Evolutionary conservation across 805 yeast genomes (phyloP).

Genomic region (Saccharomycopsis fibuligera): DNA sequence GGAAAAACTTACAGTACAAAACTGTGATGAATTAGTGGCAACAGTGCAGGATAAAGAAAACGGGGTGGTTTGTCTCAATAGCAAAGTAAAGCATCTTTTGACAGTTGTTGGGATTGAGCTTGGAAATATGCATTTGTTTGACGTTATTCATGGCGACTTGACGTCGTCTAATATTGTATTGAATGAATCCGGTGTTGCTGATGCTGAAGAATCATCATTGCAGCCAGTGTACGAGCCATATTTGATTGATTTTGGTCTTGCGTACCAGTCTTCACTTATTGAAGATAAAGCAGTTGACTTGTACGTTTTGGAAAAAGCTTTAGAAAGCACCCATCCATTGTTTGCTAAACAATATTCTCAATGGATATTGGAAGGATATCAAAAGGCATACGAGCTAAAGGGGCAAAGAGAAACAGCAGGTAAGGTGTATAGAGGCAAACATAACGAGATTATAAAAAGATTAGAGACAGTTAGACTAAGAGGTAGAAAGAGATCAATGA

Average conservation of each 20-base stretch:
- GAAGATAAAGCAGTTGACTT: conserved; percentile 98
- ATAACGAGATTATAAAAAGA: conserved; percentile 51
- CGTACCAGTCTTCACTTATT: conserved; percentile 63
- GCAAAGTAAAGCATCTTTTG: conserved; percentile 39
- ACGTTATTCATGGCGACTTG: conserved; percentile 88
- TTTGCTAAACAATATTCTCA: conserved; percentile 55
- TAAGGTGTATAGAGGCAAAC: conserved; percentile 31
- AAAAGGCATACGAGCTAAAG: conserved; percentile 24
- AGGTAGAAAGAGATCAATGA: conserved; percentile 93
- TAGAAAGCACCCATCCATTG: conserved; percentile 82
- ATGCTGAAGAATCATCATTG: not conserved
- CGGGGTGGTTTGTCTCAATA: conserved; percentile 22
- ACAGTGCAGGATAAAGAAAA: conserved; percentile 22
- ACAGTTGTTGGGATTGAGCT: conserved; percentile 57
- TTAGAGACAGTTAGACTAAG: conserved; percentile 82
- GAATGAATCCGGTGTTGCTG: conserved; percentile 20
- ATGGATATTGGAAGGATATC: conserved; percentile 72
- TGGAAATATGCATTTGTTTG: conserved; percentile 66
- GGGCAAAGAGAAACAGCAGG: conserved; percentile 30
- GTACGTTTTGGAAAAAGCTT: conserved; percentile 89
- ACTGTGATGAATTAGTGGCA: conserved; percentile 17
- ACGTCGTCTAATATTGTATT: conserved; percentile 84
- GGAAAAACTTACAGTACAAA: conserved; percentile 18
- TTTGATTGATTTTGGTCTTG: conserved; percentile 87
- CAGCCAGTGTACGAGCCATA: conserved; percentile 38